phyloP scores from a whole-genome alignment of 805 yeast species.

The Ogataea paradorogensis region DNA sequence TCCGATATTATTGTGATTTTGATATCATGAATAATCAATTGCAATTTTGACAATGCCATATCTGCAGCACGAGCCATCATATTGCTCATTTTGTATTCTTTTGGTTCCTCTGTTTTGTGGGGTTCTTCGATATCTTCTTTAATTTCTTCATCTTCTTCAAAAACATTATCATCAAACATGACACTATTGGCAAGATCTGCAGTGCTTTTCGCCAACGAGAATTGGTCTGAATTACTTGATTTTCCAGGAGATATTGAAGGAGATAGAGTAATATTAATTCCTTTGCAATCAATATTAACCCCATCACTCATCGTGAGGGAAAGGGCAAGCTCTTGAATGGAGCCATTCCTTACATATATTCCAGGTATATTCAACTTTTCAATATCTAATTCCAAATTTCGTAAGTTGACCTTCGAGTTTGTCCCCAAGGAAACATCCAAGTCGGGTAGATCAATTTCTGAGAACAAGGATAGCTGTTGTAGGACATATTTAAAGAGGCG shows the following conservation, averaged over 20 bases:
- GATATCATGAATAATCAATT: constrained; percentile 46
- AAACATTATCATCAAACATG: constrained; percentile 41
- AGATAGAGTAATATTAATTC: constrained; percentile 50
- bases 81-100: constrained; percentile 42
- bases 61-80: constrained; percentile 66
- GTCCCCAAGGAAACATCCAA: constrained; percentile 75
- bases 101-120: constrained; percentile 2
- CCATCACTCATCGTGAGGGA: constrained; percentile 70
- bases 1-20: constrained; percentile 50
- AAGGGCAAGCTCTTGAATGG: constrained; percentile 51
- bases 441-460: constrained; percentile 72
- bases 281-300: constrained; percentile 56
- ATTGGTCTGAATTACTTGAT: constrained; percentile 33
- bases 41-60: constrained; percentile 60
- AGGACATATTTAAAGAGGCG: constrained; percentile 75
- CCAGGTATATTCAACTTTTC: constrained; percentile 70
- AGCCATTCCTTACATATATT: constrained; percentile 58
- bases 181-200: constrained; percentile 68
- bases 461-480: constrained; percentile 76
- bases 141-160: constrained; percentile 30
- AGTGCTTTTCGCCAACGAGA: constrained; percentile 68
- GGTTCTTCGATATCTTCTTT: constrained; percentile 8
- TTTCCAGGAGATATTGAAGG: constrained; percentile 26
- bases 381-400: constrained; percentile 68
- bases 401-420: constrained; percentile 44